A percentile compares a stretch with the other conserved stretches of the same genome.
phyloP scores from a whole-genome alignment of 805 yeast genomes.

The Pichia manshurica region DNA sequence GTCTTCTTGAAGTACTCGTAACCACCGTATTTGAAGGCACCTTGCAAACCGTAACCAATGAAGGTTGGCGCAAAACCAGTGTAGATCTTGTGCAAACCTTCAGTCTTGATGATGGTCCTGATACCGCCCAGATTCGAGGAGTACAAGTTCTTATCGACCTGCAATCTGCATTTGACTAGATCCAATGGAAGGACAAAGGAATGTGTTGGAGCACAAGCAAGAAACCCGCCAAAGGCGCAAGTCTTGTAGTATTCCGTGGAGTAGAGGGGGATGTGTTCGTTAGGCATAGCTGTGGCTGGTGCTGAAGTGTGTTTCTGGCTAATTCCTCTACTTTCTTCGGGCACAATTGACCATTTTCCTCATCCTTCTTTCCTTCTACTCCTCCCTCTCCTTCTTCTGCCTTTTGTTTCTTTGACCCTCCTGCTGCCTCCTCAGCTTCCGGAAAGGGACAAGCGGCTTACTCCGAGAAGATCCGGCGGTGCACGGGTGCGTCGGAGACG shows the following conservation, averaged over 20 bases:
- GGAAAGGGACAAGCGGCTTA: too few relatives aligned
- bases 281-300: too few relatives aligned
- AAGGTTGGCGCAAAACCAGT: slow-evolving; percentile 92
- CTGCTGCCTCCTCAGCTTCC: too few relatives aligned
- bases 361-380: too few relatives aligned
- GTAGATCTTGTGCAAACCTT: slow-evolving; percentile 71
- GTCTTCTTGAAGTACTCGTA: slow-evolving; percentile 85
- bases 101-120: slow-evolving; percentile 61
- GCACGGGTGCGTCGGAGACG: slow-evolving; percentile 3
- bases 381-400: too few relatives aligned
- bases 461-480: slow-evolving; percentile 4
- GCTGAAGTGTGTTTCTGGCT: too few relatives aligned
- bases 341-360: too few relatives aligned
- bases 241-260: slow-evolving; percentile 62
- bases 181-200: slow-evolving; percentile 90
- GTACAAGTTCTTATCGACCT: slow-evolving; percentile 72
- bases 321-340: too few relatives aligned
- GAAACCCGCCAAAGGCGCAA: slow-evolving; percentile 70
- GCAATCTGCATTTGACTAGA: slow-evolving; percentile 88
- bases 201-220: slow-evolving; percentile 97
- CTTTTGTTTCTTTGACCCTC: too few relatives aligned
- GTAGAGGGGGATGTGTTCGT: slow-evolving; percentile 43
- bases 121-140: slow-evolving; percentile 78
- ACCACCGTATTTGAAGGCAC: slow-evolving; percentile 95
- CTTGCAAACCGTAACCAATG: slow-evolving; percentile 90